Evolutionary conservation across 805 yeast genomes (phyloP), one percentile per base, ranked within the genome.

Genomic region (Saturnispora silvae): DNA sequence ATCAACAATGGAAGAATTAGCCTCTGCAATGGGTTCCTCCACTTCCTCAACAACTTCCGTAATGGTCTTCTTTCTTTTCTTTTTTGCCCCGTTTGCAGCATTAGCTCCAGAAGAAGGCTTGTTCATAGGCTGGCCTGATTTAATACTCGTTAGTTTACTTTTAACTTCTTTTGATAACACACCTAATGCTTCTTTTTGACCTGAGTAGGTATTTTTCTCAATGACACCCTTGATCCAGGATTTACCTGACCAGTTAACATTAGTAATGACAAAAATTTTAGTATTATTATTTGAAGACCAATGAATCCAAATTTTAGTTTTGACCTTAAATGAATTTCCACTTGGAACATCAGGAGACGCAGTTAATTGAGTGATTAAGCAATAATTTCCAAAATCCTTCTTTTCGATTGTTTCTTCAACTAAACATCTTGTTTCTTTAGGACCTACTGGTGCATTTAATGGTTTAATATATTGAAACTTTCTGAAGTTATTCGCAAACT

Each of bases 311-410:
- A 70, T 65, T 20, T 65, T 62, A 2, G 92, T 77, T 37, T 67
- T 64, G 3, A 79, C 80, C 33, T 67, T 64, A 46, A 82, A 82
- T 0, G 80, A 63, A 44, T 64, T 68, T 6, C 94, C 92, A 24
- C 81, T 75, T 0, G 94, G 94, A n/a, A 81, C 84, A 59, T 81
- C 92, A 0, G 92, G 94, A 0, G 85, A 77, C 34, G 66, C 69
- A 0, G 86, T 75, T 1, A 63, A 53, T 45, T 78, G 82, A 3
- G 68, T 63, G 2, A 76, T 72, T 22, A 64, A 61, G 17, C 75
- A 63, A 40, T 53, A 59, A 19, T 63, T 59, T 5, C 68, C 62
- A 15, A 70, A 62, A 48, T 80, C 77, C 38, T 52, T 61, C 30
- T 67, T 62, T 22, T 75, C 73, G 14, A 81, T 50, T 2, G 65